phyloP scores from a whole-genome alignment of 495 filamentous ascomycete genomes.

The Hypoxylon cercidicola region DNA sequence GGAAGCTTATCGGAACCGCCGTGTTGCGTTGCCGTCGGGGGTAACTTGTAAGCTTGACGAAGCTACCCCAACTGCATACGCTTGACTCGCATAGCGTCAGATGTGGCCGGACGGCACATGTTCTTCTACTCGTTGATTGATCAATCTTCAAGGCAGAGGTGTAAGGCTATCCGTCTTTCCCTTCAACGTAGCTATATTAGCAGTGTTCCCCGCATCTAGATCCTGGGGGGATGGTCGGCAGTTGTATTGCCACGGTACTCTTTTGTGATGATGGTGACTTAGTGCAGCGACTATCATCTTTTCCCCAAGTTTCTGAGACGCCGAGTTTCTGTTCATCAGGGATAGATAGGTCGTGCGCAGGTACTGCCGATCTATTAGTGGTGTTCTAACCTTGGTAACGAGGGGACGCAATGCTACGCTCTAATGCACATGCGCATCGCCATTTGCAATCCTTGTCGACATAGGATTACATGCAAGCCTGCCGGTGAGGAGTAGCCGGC shows the following conservation, averaged over 20 bases:
- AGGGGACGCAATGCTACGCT: conserved; percentile 26
- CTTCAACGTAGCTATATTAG: conserved; percentile 31
- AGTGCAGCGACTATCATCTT: conserved; percentile 1
- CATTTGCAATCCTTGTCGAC: conserved; percentile 20
- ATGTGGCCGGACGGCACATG: conserved; percentile 19
- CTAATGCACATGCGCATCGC: conserved; percentile 10
- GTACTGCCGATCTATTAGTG: conserved; percentile 12
- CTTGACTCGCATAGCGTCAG: conserved; percentile 16
- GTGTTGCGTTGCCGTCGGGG: conserved; percentile 24
- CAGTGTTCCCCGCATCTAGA: conserved; percentile 30
- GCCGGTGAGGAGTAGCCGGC: conserved; percentile 5
- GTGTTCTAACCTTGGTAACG: conserved; percentile 6
- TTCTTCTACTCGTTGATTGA: conserved; percentile 17
- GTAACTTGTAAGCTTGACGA: background rate
- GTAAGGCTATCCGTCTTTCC: conserved; percentile 17
- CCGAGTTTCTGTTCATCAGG: conserved; percentile 21
- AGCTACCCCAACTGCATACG: conserved; percentile 13
- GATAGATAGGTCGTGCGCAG: conserved; percentile 21
- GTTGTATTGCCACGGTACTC: conserved; percentile 21
- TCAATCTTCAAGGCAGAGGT: background rate
- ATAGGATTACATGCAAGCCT: background rate
- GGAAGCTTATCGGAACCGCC: conserved; percentile 6
- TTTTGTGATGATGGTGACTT: conserved; percentile 1
- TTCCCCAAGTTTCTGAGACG: conserved; percentile 27
- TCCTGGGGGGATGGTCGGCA: conserved; percentile 25